A percentile compares a stretch with the other conserved stretches of the same genome.
Conservation (phyloP, 164 flowering plant genomes). For the Magnolia officinalis region DNA sequence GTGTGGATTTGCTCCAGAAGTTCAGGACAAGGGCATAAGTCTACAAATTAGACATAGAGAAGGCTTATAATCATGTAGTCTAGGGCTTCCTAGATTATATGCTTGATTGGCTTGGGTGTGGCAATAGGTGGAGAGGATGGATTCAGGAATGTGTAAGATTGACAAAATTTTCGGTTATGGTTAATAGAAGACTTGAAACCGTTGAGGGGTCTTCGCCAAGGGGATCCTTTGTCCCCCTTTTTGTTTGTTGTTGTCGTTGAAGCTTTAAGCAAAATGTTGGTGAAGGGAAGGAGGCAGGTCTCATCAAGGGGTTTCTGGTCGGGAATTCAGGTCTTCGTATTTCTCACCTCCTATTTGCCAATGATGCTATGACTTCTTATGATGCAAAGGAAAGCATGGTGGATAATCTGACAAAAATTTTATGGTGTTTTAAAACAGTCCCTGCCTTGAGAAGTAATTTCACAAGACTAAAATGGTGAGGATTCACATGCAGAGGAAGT, state of each 20-base stretch:
- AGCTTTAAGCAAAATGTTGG: background rate
- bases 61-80: background rate
- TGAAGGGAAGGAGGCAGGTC: background rate
- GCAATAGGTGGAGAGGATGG: background rate
- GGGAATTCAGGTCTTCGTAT: background rate
- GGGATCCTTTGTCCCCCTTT: background rate
- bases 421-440: background rate
- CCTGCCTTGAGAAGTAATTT: background rate
- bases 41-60: background rate
- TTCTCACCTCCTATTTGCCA: background rate
- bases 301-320: background rate
- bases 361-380: background rate
- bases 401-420: background rate
- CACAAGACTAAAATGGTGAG: background rate
- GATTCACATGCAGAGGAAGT: background rate
- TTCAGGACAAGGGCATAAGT: background rate
- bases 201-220: background rate
- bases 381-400: background rate
- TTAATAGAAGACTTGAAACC: background rate
- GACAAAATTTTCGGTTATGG: background rate
- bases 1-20: background rate
- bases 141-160: background rate
- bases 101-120: background rate
- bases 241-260: background rate
- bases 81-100: background rate